phyloP scores from a whole-genome alignment of 2,329 filamentous ascomycete genomes.

The Pseudogymnoascus sp. region DNA sequence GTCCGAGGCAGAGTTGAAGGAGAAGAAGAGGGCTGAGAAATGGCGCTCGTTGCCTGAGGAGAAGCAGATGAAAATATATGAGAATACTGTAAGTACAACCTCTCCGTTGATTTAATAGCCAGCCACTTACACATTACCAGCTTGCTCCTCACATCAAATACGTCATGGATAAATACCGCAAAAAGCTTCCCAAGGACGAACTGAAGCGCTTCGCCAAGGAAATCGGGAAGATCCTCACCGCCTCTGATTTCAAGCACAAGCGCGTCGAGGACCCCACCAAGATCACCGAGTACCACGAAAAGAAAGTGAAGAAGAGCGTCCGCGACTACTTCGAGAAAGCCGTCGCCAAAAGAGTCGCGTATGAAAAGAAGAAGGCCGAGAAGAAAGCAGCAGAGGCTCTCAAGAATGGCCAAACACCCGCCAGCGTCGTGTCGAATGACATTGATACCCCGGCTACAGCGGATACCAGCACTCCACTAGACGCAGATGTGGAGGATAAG shows the following conservation, averaged over 20 bases:
- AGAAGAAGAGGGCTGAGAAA: slow-evolving; percentile 55
- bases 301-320: slow-evolving; percentile 75
- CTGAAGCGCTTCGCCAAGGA: slow-evolving; percentile 56
- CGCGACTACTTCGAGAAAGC: slow-evolving; percentile 83
- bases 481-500: slow-evolving; percentile 21
- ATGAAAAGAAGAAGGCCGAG: slow-evolving; percentile 56
- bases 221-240: slow-evolving; percentile 79
- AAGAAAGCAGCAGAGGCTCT: slow-evolving; percentile 29
- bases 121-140: slow-evolving; percentile 36
- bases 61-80: slow-evolving; percentile 92
- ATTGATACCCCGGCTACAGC: slow-evolving; percentile 19
- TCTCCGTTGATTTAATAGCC: slow-evolving; percentile 11
- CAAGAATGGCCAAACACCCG: slow-evolving; percentile 24
- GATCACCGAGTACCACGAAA: slow-evolving; percentile 68
- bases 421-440: slow-evolving; percentile 20
- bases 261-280: slow-evolving; percentile 76
- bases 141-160: slow-evolving; percentile 78
- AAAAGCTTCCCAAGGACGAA: slow-evolving; percentile 77
- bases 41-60: slow-evolving; percentile 65
- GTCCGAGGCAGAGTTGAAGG: slow-evolving; percentile 42
- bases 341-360: slow-evolving; percentile 62
- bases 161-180: slow-evolving; percentile 77
- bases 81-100: slow-evolving; percentile 68
- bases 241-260: slow-evolving; percentile 83
- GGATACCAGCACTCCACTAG: slow-evolving; percentile 33